phyloP scores from a whole-genome alignment of 179 eudicot species.

The Nepenthes alata region DNA sequence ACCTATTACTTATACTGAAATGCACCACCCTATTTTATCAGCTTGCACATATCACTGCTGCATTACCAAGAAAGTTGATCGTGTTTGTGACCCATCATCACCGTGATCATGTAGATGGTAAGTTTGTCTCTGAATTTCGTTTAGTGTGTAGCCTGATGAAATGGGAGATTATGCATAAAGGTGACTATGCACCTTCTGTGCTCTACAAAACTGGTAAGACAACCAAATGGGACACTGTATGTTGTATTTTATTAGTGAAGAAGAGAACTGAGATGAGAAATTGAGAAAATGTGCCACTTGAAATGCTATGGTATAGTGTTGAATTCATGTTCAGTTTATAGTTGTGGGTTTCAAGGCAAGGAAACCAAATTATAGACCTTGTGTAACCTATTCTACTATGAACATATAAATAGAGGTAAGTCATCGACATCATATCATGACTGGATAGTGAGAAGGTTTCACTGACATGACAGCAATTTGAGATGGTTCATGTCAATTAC shows the following conservation, averaged over 20 bases:
- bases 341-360: no score
- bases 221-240: not conserved
- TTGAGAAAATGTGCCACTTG: no score
- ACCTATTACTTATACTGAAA: not conserved
- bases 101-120: slow-evolving; percentile 90
- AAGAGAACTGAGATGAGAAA: no score
- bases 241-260: no score
- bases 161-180: not conserved
- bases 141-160: not conserved
- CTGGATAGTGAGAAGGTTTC: no score
- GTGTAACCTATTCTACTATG: no score
- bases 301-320: not conserved
- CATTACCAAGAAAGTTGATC: slow-evolving; percentile 73
- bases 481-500: no score
- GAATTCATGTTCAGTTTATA: no score
- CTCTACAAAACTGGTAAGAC: not conserved
- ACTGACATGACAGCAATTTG: no score
- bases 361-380: no score
- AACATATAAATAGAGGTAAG: no score
- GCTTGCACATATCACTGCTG: slow-evolving; percentile 61
- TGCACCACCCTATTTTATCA: slow-evolving; percentile 24
- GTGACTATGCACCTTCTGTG: not conserved
- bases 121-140: slow-evolving; percentile 9
- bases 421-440: no score
- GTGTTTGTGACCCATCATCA: slow-evolving; percentile 96